These are phyloP conservation scores for Eremothecium sinecaudum DNA, from an alignment of 1,139 yeast genomes.

Conservation along the genomic window DNA sequence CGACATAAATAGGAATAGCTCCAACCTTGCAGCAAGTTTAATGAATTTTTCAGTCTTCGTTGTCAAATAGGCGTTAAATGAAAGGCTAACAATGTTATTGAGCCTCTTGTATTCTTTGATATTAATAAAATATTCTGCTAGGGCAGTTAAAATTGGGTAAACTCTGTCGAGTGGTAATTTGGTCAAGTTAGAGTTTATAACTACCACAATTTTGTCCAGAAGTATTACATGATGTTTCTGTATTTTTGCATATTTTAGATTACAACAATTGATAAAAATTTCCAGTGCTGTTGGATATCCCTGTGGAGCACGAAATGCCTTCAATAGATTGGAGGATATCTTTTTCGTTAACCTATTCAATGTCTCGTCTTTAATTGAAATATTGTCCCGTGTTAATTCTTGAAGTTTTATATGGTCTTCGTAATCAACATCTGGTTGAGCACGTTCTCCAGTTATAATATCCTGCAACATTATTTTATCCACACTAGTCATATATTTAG, in stretches of 20 bases:
- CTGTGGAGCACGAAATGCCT: neutral
- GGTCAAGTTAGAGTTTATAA: constrained; percentile 13
- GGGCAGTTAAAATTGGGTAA: constrained; percentile 4
- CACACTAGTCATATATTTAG: constrained; percentile 2
- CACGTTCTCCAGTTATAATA: neutral
- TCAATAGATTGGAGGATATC: neutral
- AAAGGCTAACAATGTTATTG: constrained; percentile 28
- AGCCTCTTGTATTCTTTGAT: constrained; percentile 24
- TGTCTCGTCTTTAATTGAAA: neutral
- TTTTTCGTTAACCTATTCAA: neutral
- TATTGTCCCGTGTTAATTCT: neutral
- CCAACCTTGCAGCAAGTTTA: constrained; percentile 10
- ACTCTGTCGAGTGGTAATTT: constrained; percentile 2
- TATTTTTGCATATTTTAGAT: neutral
- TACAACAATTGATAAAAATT: neutral
- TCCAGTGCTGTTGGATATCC: constrained; percentile 1
- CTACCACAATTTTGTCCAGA: constrained; percentile 10
- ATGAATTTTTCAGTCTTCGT: constrained; percentile 12
- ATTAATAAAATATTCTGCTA: constrained; percentile 16
- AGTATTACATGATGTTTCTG: neutral
- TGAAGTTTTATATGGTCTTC: neutral
- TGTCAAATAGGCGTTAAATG: constrained; percentile 25
- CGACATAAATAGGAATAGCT: constrained; percentile 5
- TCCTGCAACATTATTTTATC: constrained; percentile 8
- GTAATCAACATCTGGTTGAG: neutral